Conservation (phyloP, 108 stramenopile species). For the Conticribra weissflogii region DNA sequence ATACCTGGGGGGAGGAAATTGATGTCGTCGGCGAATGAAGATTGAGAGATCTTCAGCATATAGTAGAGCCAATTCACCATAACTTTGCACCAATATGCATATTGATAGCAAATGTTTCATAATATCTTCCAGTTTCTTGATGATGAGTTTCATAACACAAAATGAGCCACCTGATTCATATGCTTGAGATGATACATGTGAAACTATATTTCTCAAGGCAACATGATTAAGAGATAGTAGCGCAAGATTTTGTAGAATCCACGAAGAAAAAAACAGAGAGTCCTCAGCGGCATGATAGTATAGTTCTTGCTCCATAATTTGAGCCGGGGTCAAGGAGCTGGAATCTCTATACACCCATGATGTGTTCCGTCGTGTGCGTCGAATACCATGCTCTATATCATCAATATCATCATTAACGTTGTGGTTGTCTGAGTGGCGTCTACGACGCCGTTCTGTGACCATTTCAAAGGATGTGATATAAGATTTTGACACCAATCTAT, state of each 20-base stretch:
- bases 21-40: background rate
- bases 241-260: background rate
- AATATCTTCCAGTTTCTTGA: background rate
- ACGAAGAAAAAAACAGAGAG: background rate
- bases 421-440: no score
- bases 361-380: background rate
- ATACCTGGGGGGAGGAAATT: background rate
- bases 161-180: background rate
- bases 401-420: no score
- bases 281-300: background rate
- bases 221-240: background rate
- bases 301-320: conserved; percentile 1
- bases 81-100: background rate
- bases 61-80: background rate
- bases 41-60: background rate
- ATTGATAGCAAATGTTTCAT: background rate
- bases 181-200: no score
- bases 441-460: no score
- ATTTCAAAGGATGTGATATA: no score
- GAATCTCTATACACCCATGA: background rate
- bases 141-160: background rate
- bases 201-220: background rate
- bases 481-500: no score
- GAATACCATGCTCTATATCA: background rate
- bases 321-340: background rate